A percentile compares a stretch with the other conserved stretches of the same genome.
Conservation (phyloP, 2,329 filamentous ascomycete genomes). For the Fusarium liriodendri region DNA sequence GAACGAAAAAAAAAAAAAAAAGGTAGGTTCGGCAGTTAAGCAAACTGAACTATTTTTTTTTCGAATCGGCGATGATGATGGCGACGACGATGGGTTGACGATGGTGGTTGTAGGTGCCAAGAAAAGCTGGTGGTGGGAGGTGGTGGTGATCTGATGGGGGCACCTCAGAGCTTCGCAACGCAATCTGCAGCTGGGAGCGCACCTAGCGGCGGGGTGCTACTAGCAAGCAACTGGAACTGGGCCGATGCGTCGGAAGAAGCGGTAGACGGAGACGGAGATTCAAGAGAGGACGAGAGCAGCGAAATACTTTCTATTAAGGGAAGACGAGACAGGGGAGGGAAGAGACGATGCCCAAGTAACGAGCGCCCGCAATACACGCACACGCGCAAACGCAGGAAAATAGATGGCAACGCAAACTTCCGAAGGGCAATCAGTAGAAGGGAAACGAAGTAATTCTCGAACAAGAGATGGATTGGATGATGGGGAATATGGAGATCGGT, state of each 20-base stretch:
- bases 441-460: not conserved
- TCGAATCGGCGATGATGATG: not conserved
- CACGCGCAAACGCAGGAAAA: not conserved
- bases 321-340: not conserved
- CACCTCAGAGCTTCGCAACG: slow-evolving; percentile 28
- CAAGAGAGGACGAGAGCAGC: not conserved
- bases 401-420: not conserved
- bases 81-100: not conserved
- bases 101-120: slow-evolving; percentile 15
- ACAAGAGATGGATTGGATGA: slow-evolving; percentile 4
- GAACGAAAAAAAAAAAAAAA: not conserved
- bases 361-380: not conserved
- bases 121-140: slow-evolving; percentile 14
- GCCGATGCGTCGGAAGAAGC: slow-evolving; percentile 27
- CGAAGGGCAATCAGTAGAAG: not conserved
- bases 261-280: slow-evolving; percentile 14
- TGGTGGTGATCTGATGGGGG: slow-evolving; percentile 32
- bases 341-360: not conserved
- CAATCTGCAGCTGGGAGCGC: slow-evolving; percentile 13
- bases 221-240: not conserved
- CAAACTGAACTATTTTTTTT: not conserved
- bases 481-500: slow-evolving; percentile 28
- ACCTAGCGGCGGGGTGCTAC: slow-evolving; percentile 14
- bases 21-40: not conserved
- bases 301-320: not conserved